A percentile compares a stretch with the other conserved stretches of the same genome.
These are phyloP conservation scores for Populus simonii DNA, from an alignment of 345 rosid genomes.

Conservation along the genomic window DNA sequence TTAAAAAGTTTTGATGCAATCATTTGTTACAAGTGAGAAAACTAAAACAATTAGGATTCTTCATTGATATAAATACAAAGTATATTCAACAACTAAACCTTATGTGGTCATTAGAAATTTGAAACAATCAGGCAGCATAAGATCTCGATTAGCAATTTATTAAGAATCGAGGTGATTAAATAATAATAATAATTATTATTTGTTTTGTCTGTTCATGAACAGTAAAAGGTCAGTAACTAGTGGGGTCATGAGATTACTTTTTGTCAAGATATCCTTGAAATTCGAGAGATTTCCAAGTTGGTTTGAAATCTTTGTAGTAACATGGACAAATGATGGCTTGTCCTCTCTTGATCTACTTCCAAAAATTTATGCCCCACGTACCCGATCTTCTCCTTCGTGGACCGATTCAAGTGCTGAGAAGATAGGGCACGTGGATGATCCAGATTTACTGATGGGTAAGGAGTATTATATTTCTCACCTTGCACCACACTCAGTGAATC, in stretches of 20 bases:
- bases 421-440: conserved; percentile 11
- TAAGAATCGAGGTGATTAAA: no score
- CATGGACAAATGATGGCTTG: not conserved
- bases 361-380: conserved; percentile 11
- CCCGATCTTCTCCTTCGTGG: conserved; percentile 8
- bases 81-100: no score
- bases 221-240: not conserved
- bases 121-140: no score
- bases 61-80: no score
- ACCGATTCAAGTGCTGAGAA: not conserved
- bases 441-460: not conserved
- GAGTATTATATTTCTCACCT: not conserved
- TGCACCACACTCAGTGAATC: conserved; percentile 9
- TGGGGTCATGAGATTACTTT: not conserved
- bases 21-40: no score
- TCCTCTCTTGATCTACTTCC: not conserved
- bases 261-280: not conserved
- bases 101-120: no score
- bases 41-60: no score
- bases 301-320: not conserved
- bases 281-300: not conserved
- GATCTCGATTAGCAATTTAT: no score
- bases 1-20: no score
- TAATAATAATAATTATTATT: not conserved
- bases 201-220: not conserved